Percentiles rank a stretch among this genome's conserved stretches.
Evolutionary conservation across 768 basidiomycete species (phyloP).

Genomic region (Crepidotus variabilis): DNA sequence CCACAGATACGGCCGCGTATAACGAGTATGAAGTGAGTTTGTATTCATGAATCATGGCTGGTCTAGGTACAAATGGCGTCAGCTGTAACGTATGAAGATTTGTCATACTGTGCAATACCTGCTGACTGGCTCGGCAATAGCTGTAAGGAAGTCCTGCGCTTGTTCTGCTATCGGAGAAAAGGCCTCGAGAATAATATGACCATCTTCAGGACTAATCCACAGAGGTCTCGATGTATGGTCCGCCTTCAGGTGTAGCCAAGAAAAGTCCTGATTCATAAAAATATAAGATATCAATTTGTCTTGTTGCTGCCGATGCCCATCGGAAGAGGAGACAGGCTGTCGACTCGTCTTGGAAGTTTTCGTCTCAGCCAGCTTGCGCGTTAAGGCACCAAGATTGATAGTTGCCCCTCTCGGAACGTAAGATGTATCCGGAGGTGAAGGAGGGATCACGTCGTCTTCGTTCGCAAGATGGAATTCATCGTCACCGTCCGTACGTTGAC

Average conservation of each 20-base stretch:
- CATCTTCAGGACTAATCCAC: constrained; percentile 94
- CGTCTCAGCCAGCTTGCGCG: constrained; percentile 71
- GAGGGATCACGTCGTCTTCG: constrained; percentile 54
- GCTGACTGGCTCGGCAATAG: constrained; percentile 98
- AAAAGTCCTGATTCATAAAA: constrained; percentile 83
- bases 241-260: constrained; percentile 79
- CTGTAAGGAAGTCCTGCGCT: constrained; percentile 97
- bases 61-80: constrained; percentile 46
- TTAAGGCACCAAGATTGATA: constrained; percentile 85
- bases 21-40: constrained; percentile 97
- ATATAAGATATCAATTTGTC: constrained; percentile 77
- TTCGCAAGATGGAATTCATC: constrained; percentile 57
- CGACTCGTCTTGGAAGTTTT: constrained; percentile 44
- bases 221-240: constrained; percentile 92
- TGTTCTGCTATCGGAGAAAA: constrained; percentile 98
- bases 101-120: constrained; percentile 55
- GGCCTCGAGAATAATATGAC: constrained; percentile 93
- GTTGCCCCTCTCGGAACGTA: constrained; percentile 69
- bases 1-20: constrained; percentile 98
- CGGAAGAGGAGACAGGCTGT: constrained; percentile 41
- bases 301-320: constrained; percentile 68
- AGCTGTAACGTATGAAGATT: neutral
- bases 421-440: constrained; percentile 48
- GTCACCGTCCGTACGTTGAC: constrained; percentile 35
- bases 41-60: constrained; percentile 98